Conservation (phyloP, 2,329 filamentous ascomycete genomes). For the Aureobasidium sp. region DNA sequence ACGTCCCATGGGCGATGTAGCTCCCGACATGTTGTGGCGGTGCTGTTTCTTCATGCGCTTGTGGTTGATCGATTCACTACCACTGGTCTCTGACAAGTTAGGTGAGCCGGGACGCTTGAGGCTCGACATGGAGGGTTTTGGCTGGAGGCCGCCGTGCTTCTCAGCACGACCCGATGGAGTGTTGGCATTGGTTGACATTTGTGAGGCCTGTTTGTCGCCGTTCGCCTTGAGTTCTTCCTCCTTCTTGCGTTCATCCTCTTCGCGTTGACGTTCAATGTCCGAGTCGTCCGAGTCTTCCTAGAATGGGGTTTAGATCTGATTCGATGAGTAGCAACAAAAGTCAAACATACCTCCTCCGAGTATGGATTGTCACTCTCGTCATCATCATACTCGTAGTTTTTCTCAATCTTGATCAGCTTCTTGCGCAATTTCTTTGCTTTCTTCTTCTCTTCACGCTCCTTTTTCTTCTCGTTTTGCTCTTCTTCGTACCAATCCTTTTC, state of each 20-base stretch:
- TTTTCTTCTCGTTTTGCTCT: slow-evolving; percentile 57
- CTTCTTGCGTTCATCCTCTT: slow-evolving; percentile 48
- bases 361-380: slow-evolving; percentile 33
- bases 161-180: slow-evolving; percentile 53
- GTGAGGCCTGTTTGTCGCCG: slow-evolving; percentile 33
- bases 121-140: slow-evolving; percentile 40
- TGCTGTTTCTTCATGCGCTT: slow-evolving; percentile 47
- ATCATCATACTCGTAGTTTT: slow-evolving; percentile 76
- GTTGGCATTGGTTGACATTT: slow-evolving; percentile 58
- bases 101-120: slow-evolving; percentile 83
- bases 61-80: slow-evolving; percentile 69
- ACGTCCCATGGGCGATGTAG: slow-evolving; percentile 16
- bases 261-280: slow-evolving; percentile 55
- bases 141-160: slow-evolving; percentile 40
- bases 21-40: neutral
- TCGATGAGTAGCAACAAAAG: slow-evolving; percentile 11
- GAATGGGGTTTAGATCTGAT: neutral
- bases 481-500: slow-evolving; percentile 52
- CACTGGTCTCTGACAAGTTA: slow-evolving; percentile 81
- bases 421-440: slow-evolving; percentile 73
- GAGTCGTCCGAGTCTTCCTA: slow-evolving; percentile 54
- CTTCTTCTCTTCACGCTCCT: slow-evolving; percentile 59
- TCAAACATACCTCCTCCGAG: slow-evolving; percentile 10
- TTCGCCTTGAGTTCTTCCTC: slow-evolving; percentile 40
- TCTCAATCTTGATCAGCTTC: slow-evolving; percentile 73